A percentile compares a stretch with the other conserved stretches of the same genome.
These are phyloP conservation scores for Gaillardinia entomophila DNA, from an alignment of 805 yeast species.

Conservation along the genomic window DNA sequence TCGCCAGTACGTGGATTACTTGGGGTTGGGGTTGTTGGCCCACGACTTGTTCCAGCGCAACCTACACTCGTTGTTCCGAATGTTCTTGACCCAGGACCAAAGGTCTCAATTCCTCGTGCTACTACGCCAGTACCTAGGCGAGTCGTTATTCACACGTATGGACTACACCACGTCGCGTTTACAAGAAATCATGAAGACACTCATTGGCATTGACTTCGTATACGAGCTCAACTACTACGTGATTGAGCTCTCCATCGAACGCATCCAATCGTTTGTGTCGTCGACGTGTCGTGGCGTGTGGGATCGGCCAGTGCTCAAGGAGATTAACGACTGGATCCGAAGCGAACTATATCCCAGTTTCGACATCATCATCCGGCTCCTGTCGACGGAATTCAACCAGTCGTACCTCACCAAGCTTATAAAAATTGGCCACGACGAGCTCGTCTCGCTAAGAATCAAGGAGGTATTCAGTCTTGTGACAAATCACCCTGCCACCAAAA, in stretches of 20 bases:
- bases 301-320: slow-evolving; percentile 29
- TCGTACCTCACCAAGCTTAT: slow-evolving; percentile 20
- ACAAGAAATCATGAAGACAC: slow-evolving; percentile 11
- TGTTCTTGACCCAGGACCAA: slow-evolving; percentile 6
- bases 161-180: neutral
- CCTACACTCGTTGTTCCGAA: slow-evolving; percentile 21
- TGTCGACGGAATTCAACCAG: slow-evolving; percentile 4
- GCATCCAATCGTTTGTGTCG: slow-evolving; percentile 26
- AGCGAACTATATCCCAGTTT: slow-evolving; percentile 34
- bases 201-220: slow-evolving; percentile 14
- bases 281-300: slow-evolving; percentile 28
- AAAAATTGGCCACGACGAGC: slow-evolving; percentile 32
- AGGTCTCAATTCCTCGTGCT: slow-evolving; percentile 1
- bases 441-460: slow-evolving; percentile 42
- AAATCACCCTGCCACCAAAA: slow-evolving; percentile 45
- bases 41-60: slow-evolving; percentile 20
- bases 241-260: slow-evolving; percentile 30
- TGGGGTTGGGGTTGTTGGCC: slow-evolving; percentile 7
- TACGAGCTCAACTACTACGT: slow-evolving; percentile 22
- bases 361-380: slow-evolving; percentile 11
- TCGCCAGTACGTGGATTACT: slow-evolving; percentile 1
- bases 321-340: slow-evolving; percentile 33
- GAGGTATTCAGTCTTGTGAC: slow-evolving; percentile 58
- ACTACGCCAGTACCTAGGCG: slow-evolving; percentile 4
- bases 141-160: slow-evolving; percentile 2